Evolutionary conservation across 805 yeast species (phyloP).

Genomic region (Hemisphaericaspora nanyangensis): DNA sequence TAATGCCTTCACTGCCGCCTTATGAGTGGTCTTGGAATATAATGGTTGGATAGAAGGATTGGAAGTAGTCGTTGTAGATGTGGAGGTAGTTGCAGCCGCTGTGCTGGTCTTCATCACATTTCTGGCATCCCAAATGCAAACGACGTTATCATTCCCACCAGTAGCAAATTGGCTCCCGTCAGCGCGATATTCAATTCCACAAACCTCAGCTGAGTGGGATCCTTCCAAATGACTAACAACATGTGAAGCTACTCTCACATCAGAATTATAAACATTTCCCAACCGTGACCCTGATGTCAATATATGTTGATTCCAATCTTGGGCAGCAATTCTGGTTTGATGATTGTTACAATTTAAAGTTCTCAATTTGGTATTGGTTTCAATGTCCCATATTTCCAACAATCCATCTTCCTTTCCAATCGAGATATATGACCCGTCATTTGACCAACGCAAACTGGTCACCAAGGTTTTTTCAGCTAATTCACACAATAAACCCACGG

Average conservation of each 20-base stretch:
- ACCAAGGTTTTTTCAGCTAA: conserved; percentile 45
- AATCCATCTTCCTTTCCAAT: conserved; percentile 82
- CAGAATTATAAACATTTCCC: conserved; percentile 83
- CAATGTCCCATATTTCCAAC: conserved; percentile 92
- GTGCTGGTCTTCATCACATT: too few relatives aligned
- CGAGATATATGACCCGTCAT: conserved; percentile 81
- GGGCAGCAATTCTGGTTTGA: conserved; percentile 70
- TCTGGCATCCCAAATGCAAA: conserved; percentile 90
- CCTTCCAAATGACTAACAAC: conserved; percentile 50
- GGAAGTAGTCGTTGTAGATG: conserved; percentile 10
- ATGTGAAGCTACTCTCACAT: conserved; percentile 82
- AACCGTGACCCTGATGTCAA: conserved; percentile 84
- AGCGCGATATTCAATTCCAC: conserved; percentile 81
- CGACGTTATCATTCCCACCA: conserved; percentile 93
- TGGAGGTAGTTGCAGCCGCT: conserved; percentile 24
- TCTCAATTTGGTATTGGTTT: conserved; percentile 66
- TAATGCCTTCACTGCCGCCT: conserved; percentile 92
- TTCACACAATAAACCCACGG: conserved; percentile 67
- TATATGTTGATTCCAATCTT: conserved; percentile 79
- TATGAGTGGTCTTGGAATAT: conserved; percentile 74
- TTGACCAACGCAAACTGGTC: conserved; percentile 83
- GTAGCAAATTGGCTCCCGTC: conserved; percentile 86
- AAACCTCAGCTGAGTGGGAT: conserved; percentile 79
- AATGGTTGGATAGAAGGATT: conserved; percentile 42
- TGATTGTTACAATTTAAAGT: conserved; percentile 68